These are phyloP conservation scores for Hymenoscyphus fraxineus DNA, from an alignment of 2,329 filamentous ascomycete species.

Conservation along the genomic window DNA sequence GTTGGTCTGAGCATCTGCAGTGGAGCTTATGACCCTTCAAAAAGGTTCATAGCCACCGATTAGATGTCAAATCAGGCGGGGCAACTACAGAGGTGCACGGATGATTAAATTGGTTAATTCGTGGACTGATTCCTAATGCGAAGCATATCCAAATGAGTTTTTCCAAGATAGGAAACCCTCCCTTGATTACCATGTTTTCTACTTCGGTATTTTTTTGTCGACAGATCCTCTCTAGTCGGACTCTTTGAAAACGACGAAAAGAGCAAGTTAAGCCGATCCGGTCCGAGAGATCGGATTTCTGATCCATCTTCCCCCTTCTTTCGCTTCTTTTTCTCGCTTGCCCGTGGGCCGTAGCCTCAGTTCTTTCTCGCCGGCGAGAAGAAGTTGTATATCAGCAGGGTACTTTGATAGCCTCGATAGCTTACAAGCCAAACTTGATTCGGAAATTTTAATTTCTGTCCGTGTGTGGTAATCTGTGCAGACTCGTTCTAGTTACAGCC, in stretches of 20 bases:
- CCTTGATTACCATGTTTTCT: neutral
- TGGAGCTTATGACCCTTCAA: neutral
- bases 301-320: neutral
- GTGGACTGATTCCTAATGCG: constrained; percentile 1
- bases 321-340: neutral
- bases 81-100: neutral
- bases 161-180: constrained; percentile 4
- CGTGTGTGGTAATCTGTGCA: constrained; percentile 1
- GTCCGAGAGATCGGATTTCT: neutral
- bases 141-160: constrained; percentile 11
- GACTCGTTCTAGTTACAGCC: neutral
- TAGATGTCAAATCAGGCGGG: neutral
- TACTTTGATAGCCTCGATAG: neutral
- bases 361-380: neutral
- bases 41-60: neutral
- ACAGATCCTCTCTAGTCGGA: constrained; percentile 1
- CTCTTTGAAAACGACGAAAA: neutral
- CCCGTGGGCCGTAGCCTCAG: neutral
- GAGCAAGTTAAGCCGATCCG: neutral
- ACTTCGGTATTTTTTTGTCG: constrained; percentile 1
- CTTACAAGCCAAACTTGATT: neutral
- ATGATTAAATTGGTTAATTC: neutral
- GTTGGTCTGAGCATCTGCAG: neutral
- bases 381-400: neutral
- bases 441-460: neutral